Evolutionary conservation across 257 asterid species (phyloP).

Genomic region (Jacaranda mimosifolia): DNA sequence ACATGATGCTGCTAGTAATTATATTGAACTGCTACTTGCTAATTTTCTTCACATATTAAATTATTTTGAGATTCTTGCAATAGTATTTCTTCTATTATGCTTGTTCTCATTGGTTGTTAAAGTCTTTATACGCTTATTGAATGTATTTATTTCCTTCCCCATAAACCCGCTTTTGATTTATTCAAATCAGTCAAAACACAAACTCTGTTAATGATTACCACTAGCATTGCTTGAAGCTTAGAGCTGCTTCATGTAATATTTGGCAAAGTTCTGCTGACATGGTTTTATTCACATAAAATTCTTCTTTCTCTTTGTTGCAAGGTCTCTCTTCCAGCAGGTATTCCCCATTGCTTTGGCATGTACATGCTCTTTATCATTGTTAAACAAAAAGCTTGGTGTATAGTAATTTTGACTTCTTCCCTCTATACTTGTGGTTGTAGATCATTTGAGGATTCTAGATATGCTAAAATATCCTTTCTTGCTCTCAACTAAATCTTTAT

Average conservation of each 20-base stretch:
- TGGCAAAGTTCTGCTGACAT: slow-evolving; percentile 69
- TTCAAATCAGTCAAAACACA: slow-evolving; percentile 55
- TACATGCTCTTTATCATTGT: slow-evolving; percentile 31
- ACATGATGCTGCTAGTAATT: not conserved
- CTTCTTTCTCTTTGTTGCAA: slow-evolving; percentile 72
- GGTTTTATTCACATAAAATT: slow-evolving; percentile 45
- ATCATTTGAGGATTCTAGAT: slow-evolving; percentile 69
- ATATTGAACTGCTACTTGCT: slow-evolving; percentile 1
- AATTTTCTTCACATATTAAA: not conserved
- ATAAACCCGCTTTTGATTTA: no score
- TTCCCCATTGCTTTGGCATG: slow-evolving; percentile 17
- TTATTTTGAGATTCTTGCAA: not conserved
- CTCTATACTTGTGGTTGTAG: slow-evolving; percentile 52
- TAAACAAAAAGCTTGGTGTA: not conserved
- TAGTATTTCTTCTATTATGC: no score
- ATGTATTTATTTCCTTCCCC: slow-evolving; percentile 5
- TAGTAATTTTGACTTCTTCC: slow-evolving; percentile 37
- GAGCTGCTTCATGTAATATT: slow-evolving; percentile 74
- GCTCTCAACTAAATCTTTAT: slow-evolving; percentile 16
- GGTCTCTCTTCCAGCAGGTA: slow-evolving; percentile 86
- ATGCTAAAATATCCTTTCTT: slow-evolving; percentile 46
- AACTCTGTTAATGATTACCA: slow-evolving; percentile 63
- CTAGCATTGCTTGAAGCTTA: slow-evolving; percentile 66
- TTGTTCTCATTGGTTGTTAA: no score
- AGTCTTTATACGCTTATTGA: not conserved